Conservation (phyloP, 257 asterid species). For the Gentiana macrophylla region DNA sequence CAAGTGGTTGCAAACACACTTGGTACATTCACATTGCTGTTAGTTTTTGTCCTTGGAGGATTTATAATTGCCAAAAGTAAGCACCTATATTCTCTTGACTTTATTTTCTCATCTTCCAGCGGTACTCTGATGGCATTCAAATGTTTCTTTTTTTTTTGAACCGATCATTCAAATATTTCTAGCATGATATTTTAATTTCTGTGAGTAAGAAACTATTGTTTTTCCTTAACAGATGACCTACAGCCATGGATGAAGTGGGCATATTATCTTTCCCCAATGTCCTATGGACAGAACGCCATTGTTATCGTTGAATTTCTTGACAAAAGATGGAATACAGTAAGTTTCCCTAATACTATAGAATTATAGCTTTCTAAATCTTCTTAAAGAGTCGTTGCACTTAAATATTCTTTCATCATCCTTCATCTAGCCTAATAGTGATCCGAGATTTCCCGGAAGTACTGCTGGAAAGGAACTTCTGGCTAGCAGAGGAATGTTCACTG, state of each 20-base stretch:
- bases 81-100: no score
- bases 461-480: conserved; percentile 46
- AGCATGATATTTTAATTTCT: no score
- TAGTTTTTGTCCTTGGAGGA: conserved; percentile 86
- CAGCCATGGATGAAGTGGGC: conserved; percentile 81
- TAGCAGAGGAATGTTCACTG: conserved; percentile 55
- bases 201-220: no score
- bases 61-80: conserved; percentile 79
- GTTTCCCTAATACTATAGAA: conserved; percentile 4
- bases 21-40: conserved; percentile 77
- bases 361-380: not conserved
- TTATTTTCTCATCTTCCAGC: no score
- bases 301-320: conserved; percentile 60
- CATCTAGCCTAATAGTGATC: conserved; percentile 32
- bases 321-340: conserved; percentile 49
- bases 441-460: conserved; percentile 34
- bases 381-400: not conserved
- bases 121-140: no score
- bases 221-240: conserved; percentile 39
- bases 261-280: conserved; percentile 59
- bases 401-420: not conserved
- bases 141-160: no score
- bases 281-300: conserved; percentile 57
- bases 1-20: conserved; percentile 24
- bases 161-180: no score